Conservation (phyloP, 225 moss, liverwort and hornwort genomes). For the Marchantia paleacea region DNA sequence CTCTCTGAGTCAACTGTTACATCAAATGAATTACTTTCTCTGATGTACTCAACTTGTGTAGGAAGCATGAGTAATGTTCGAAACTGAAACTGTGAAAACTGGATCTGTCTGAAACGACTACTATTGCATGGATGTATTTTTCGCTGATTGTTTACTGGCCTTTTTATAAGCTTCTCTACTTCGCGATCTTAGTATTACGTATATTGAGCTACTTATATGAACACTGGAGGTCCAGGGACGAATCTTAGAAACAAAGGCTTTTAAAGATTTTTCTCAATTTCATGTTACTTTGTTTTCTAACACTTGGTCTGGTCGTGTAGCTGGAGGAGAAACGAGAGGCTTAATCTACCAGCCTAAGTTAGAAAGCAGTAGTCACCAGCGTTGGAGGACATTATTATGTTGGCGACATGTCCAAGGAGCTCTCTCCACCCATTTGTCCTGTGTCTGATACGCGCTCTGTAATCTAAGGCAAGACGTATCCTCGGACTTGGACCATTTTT, state of each 20-base stretch:
- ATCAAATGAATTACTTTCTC: no score
- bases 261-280: not conserved
- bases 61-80: no score
- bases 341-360: conserved; percentile 41
- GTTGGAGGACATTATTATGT: conserved; percentile 11
- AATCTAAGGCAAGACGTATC: conserved; percentile 10
- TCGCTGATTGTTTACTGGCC: no score
- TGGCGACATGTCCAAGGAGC: conserved; percentile 15
- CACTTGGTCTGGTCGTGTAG: conserved; percentile 24
- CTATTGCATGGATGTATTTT: no score
- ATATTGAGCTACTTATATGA: no score
- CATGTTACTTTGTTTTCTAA: not conserved
- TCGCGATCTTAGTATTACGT: no score
- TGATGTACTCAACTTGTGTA: no score
- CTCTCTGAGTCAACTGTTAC: no score
- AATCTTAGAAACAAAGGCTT: not conserved
- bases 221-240: not conserved
- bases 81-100: no score
- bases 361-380: not conserved
- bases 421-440: not conserved
- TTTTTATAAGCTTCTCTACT: no score
- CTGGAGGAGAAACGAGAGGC: conserved; percentile 51
- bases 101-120: no score
- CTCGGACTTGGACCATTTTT: conserved; percentile 24
- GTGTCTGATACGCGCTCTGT: conserved; percentile 1